A percentile compares a stretch with the other conserved stretches of the same genome.
These are phyloP conservation scores for Hyaloraphidium curvatum DNA, from an alignment of 192 early-diverging fungal genomes.

Conservation along the genomic window DNA sequence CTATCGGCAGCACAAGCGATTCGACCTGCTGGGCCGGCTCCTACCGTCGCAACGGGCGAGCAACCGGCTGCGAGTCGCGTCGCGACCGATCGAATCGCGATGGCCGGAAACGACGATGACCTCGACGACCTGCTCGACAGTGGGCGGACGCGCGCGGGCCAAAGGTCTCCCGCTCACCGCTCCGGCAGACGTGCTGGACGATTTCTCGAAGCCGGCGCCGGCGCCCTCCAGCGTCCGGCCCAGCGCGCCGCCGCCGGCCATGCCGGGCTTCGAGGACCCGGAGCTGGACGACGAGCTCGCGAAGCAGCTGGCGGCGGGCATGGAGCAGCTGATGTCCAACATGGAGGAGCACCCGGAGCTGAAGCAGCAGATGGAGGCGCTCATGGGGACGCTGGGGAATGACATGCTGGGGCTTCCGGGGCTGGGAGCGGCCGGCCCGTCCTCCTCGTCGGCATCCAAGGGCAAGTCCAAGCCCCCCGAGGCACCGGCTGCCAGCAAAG, in stretches of 20 bases:
- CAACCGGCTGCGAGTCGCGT: no score
- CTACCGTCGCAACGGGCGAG: no score
- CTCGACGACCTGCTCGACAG: conserved; percentile 48
- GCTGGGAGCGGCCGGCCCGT: no score
- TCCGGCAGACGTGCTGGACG: conserved; percentile 47
- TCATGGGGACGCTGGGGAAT: not conserved
- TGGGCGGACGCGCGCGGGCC: conserved; percentile 6
- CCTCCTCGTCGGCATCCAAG: no score
- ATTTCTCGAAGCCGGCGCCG: conserved; percentile 28
- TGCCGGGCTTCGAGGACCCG: conserved; percentile 2
- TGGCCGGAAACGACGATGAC: conserved; percentile 43
- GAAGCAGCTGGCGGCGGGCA: conserved; percentile 50
- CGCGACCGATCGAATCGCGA: no score
- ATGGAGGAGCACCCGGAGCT: not conserved
- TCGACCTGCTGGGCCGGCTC: no score
- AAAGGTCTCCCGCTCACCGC: not conserved
- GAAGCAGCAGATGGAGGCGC: not conserved
- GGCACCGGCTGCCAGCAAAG: no score
- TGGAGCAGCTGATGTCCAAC: conserved; percentile 51
- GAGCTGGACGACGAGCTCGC: conserved; percentile 49
- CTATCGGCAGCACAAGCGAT: no score
- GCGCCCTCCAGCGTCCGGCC: conserved; percentile 8
- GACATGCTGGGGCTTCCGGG: no score
- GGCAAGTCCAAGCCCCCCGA: no score
- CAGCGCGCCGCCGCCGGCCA: conserved; percentile 9